A percentile compares a stretch with the other conserved stretches of the same genome.
phyloP scores from a whole-genome alignment of 2,329 filamentous ascomycete species.

The Fusarium sulawesiense region DNA sequence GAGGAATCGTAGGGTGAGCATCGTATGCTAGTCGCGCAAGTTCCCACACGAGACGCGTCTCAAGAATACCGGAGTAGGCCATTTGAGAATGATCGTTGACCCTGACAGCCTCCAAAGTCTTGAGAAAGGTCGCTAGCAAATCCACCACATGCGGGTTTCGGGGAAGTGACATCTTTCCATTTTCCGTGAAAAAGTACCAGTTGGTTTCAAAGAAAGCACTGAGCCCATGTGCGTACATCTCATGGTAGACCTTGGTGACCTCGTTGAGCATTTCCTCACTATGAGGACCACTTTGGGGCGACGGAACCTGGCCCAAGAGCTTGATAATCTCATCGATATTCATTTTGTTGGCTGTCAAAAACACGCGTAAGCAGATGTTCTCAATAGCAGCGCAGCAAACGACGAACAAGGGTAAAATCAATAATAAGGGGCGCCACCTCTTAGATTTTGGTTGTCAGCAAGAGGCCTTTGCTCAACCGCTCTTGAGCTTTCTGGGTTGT shows the following conservation, averaged over 20 bases:
- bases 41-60: conserved; percentile 70
- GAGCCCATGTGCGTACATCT: conserved; percentile 79
- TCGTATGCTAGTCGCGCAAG: conserved; percentile 64
- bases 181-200: conserved; percentile 75
- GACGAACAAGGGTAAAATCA: conserved; percentile 48
- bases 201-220: conserved; percentile 82
- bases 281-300: conserved; percentile 64
- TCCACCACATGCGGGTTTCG: conserved; percentile 70
- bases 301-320: conserved; percentile 68
- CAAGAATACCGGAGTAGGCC: conserved; percentile 64
- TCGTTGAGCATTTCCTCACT: conserved; percentile 69
- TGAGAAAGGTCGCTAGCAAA: conserved; percentile 74
- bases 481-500: conserved; percentile 50
- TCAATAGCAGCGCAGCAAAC: conserved; percentile 45
- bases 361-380: conserved; percentile 49
- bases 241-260: conserved; percentile 77
- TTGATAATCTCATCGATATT: conserved; percentile 79
- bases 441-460: conserved; percentile 55
- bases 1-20: conserved; percentile 49
- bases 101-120: conserved; percentile 61
- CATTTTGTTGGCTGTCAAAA: conserved; percentile 62
- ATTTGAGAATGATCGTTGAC: conserved; percentile 64
- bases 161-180: conserved; percentile 59
- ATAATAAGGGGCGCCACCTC: conserved; percentile 62
- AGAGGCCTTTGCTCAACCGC: conserved; percentile 47